Evolutionary conservation across 179 eudicot species (phyloP).

Genomic region (Corrigiola litoralis): DNA sequence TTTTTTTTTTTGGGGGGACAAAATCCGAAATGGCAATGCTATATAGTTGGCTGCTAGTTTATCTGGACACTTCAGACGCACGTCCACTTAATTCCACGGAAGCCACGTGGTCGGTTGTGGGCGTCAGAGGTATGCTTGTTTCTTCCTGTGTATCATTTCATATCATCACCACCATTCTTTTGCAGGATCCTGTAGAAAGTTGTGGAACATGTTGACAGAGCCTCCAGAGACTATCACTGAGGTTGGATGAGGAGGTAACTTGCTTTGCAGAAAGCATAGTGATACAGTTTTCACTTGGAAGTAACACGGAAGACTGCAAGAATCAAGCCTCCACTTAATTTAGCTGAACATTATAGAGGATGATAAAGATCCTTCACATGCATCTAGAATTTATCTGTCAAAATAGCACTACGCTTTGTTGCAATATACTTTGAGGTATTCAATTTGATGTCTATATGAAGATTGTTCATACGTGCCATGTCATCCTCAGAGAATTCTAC

Average conservation of each 20-base stretch:
- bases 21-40: too few species aligned
- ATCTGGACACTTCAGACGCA: slow-evolving; percentile 58
- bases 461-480: too few species aligned
- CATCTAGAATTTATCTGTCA: slow-evolving; percentile 1
- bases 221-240: slow-evolving; percentile 56
- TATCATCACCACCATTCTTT: background rate
- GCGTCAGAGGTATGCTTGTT: slow-evolving; percentile 68
- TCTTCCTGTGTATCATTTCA: background rate
- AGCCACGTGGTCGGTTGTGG: slow-evolving; percentile 86
- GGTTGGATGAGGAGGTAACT: slow-evolving; percentile 60
- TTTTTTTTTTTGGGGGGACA: too few species aligned
- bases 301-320: slow-evolving; percentile 25
- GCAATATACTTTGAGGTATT: too few species aligned
- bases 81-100: slow-evolving; percentile 93
- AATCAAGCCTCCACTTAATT: slow-evolving; percentile 11
- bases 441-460: too few species aligned
- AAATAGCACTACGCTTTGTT: too few species aligned
- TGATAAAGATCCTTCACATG: background rate
- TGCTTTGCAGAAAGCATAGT: slow-evolving; percentile 63
- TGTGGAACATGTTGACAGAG: slow-evolving; percentile 41
- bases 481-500: too few species aligned
- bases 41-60: slow-evolving; percentile 5
- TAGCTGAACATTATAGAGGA: slow-evolving; percentile 18
- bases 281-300: slow-evolving; percentile 36
- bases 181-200: background rate